Evolutionary conservation across 2,329 filamentous ascomycete species (phyloP), one percentile per base, ranked within the genome.

Genomic region (Penicillium freii): DNA sequence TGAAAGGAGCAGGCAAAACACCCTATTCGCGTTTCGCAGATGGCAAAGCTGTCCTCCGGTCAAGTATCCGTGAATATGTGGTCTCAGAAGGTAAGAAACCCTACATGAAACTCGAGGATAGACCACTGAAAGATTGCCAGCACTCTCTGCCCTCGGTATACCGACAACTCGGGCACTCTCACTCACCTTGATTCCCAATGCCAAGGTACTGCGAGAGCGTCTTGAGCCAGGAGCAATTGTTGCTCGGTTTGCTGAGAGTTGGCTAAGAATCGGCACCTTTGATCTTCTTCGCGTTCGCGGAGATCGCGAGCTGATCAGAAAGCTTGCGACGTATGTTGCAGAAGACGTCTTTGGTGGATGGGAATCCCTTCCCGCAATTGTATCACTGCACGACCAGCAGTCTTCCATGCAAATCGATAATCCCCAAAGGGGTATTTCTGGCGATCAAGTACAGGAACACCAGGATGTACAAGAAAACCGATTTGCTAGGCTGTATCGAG

Each of bases 21-120:
- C 94, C 94, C 0, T 99, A 99, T 77, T 96, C 91, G 39, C 88
- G 94, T 4, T 99, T 99, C 66, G 94, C 94, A 25, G 94, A 99
- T 72, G 94, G 94, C 31, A 93, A 94, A 72, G 94, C 94, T 0
- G 94, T 99, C 3, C 79, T 99, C 51, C 82, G 94, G 59, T 96
- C 91, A 29, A 96, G 91, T 69, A 96, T 99, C 65, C 84, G 94
- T 59, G 94, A 99, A 77, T 99, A 94, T 66, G 80, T 99, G 43
- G 92, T 96, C 21, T 95, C 90, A 48, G 94, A 99, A 78, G 87
- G 88, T 77, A 62, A 25, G 27, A 54, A 36, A n/a, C 19, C 21
- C 23, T 13, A 13, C 31, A 23, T 27, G 7, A 19, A 23, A 47
- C 36, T 23, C 25, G 25, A 56, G 33, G 10, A 31, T 46, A 39